Evolutionary conservation across 2,329 filamentous ascomycete genomes (phyloP).

Genomic region (Domatiomyces globalis): DNA sequence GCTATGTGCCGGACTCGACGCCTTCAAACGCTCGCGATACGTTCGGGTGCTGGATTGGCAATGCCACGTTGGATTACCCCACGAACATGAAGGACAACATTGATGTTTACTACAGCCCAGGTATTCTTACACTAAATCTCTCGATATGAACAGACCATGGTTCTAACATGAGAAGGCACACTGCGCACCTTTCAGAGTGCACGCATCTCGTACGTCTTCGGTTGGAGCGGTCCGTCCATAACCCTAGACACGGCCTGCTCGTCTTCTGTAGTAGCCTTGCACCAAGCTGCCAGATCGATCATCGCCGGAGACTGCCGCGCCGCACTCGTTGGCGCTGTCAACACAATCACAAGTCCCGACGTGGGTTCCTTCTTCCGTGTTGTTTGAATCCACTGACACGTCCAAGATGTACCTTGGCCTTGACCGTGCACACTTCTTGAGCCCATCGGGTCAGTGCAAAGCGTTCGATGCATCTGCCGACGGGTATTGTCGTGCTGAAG

Average conservation of each 20-base stretch:
- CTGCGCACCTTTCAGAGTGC: slow-evolving; percentile 17
- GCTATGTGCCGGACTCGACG: too few species aligned
- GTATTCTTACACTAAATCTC: too few species aligned
- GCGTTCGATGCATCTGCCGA: slow-evolving; percentile 7
- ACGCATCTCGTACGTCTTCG: slow-evolving; percentile 21
- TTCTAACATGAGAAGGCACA: slow-evolving; percentile 20
- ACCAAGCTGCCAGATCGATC: slow-evolving; percentile 19
- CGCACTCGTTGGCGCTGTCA: too few species aligned
- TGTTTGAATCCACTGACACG: too few species aligned
- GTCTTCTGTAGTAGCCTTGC: slow-evolving; percentile 18
- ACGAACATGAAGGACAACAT: too few species aligned
- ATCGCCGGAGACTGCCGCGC: not conserved
- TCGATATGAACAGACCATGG: too few species aligned
- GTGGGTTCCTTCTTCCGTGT: too few species aligned
- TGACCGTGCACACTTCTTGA: slow-evolving; percentile 4
- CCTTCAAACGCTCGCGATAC: too few species aligned
- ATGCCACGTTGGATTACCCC: slow-evolving; percentile 19
- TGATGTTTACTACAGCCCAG: too few species aligned
- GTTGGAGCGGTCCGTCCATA: slow-evolving; percentile 17
- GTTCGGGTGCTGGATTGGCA: too few species aligned
- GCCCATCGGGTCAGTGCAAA: slow-evolving; percentile 19
- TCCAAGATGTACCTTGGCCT: slow-evolving; percentile 4
- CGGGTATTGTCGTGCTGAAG: slow-evolving; percentile 25
- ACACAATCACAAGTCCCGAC: too few species aligned
- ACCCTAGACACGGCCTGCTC: slow-evolving; percentile 21